A percentile compares a stretch with the other conserved stretches of the same genome.
Conservation (phyloP, 2,329 filamentous ascomycete genomes). For the Daldinia sp. region DNA sequence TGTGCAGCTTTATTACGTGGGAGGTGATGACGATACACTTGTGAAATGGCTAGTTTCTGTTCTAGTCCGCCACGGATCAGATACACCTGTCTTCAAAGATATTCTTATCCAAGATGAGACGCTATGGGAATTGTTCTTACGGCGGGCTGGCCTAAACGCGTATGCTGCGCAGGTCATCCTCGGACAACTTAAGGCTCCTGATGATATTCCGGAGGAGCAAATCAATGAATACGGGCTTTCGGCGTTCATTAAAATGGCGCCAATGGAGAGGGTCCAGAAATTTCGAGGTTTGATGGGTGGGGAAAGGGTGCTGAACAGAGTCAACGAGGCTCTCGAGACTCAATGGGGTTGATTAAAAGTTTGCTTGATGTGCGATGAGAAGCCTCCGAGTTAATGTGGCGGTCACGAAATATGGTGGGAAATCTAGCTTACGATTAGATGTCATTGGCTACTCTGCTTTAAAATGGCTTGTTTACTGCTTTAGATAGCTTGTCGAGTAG, state of each 20-base stretch:
- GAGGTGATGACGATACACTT: conserved; percentile 63
- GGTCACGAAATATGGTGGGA: not conserved
- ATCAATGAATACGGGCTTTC: conserved; percentile 58
- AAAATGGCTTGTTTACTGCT: not conserved
- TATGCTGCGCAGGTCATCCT: conserved; percentile 77
- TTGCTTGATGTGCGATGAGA: not conserved
- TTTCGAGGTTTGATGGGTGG: conserved; percentile 69
- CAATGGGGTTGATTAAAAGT: conserved; percentile 56
- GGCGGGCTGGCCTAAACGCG: conserved; percentile 74
- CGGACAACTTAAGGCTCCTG: conserved; percentile 57
- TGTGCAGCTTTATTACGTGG: conserved; percentile 60
- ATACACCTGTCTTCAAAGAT: conserved; percentile 43
- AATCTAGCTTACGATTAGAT: not conserved
- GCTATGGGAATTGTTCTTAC: conserved; percentile 75
- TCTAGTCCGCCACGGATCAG: conserved; percentile 60
- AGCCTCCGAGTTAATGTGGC: not conserved
- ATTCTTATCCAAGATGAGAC: conserved; percentile 69
- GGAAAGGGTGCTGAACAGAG: conserved; percentile 62
- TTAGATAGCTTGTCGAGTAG: not conserved
- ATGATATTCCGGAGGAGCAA: conserved; percentile 34
- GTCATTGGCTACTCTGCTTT: conserved; percentile 1
- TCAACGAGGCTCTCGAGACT: conserved; percentile 64
- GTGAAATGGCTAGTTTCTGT: conserved; percentile 66
- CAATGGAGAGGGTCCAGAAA: conserved; percentile 59
- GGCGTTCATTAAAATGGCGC: conserved; percentile 68